Percentiles rank a stretch among this genome's conserved stretches.
phyloP scores from a whole-genome alignment of 345 rosid species.

The Heritiera littoralis region DNA sequence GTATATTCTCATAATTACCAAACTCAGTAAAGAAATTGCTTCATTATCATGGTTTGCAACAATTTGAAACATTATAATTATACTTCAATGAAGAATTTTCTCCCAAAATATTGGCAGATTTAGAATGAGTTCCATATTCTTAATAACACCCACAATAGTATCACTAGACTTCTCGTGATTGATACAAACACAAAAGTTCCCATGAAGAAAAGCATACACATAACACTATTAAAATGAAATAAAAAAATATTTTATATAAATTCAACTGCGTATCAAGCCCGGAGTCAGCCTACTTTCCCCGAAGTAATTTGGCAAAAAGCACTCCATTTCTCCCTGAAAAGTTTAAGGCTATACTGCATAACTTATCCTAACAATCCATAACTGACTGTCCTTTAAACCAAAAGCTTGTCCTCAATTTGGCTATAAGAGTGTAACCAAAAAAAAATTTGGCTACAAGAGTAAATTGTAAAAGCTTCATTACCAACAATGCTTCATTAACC shows the following conservation, averaged over 20 bases:
- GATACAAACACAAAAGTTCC: background rate
- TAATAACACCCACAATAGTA: background rate
- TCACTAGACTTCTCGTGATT: background rate
- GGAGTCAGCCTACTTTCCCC: background rate
- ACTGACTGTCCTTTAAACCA: background rate
- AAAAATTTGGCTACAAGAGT: background rate
- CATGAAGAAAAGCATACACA: background rate
- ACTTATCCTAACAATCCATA: background rate
- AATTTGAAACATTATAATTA: background rate
- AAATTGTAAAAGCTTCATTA: background rate
- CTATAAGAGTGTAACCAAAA: background rate
- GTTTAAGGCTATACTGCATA: too few relatives aligned
- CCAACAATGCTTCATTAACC: background rate
- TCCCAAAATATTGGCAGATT: background rate
- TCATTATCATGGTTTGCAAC: background rate
- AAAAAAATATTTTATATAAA: background rate
- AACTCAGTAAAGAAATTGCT: background rate
- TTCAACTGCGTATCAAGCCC: background rate
- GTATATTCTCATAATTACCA: background rate
- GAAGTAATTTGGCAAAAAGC: background rate
- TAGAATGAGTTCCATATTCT: background rate
- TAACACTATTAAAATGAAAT: background rate
- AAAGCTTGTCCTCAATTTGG: background rate
- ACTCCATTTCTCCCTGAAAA: background rate
- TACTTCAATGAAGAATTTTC: background rate